Base-by-base conservation (phyloP, 495 filamentous ascomycete species). In the Bombardia bombarda region DNA sequence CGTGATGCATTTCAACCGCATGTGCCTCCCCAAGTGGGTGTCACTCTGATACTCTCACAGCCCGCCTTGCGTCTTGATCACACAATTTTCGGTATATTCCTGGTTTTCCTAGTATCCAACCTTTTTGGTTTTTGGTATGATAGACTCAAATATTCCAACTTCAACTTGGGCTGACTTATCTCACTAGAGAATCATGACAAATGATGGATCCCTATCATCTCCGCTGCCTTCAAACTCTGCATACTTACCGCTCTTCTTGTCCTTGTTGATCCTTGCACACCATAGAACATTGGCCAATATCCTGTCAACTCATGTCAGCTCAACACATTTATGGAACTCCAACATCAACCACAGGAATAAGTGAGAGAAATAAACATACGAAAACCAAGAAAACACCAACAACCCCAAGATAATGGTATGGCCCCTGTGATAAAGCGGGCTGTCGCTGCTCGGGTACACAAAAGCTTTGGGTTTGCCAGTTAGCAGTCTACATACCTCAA, bases 171-270 rank as follows among this genome's bases (percentile, higher is more conserved):
- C n/a, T n/a, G n/a, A n/a, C n/a, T n/a, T n/a, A n/a, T n/a, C 32
- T 9, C 7, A 26, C 44, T 61, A 84, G 37, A 84, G 51, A 24
- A 85, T 65, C 62, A 83, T 66, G 52, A 64, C 75, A 49, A 86
- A 86, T 3, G 65, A 60, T 1, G 82, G 82, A 43, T 86, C 77
- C 32, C 82, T 70, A 46, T 86, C 82, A 52, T 86, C 82, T 2
- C 74, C 75, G 41, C 59, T 78, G 3, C 75, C 78, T 20, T 58
- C 60, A 46, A 70, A 84, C 42, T 69, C 51, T 22, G 72, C 72
- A 47, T 83, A 82, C 43, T 82, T 83, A 13, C 82, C 80, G 4
- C 52, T 63, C 18, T 53, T 63, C 62, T 84, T 86, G 50, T 83
- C 80, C 6, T 66, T 62, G 53, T 86, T 86, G 32, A 83, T 68